Base-by-base conservation (phyloP, 495 filamentous ascomycete species). In the Trichoderma reesei region DNA sequence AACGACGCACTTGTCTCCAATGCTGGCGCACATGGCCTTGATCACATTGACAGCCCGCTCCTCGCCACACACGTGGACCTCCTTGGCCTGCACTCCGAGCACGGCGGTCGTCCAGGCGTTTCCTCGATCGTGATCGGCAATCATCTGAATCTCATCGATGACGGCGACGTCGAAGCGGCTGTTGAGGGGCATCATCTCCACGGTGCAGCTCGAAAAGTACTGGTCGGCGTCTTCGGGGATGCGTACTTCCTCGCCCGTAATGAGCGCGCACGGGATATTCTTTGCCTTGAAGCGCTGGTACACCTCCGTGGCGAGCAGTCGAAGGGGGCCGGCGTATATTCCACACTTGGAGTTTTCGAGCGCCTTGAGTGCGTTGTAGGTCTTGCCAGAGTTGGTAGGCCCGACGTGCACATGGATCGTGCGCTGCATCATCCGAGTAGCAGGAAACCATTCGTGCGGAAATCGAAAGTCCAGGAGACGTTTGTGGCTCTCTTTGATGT, bases 81-180 rank as follows among this genome's bases (percentile, higher is more conserved):
- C 95, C 65, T 85, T 86, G 4, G 90, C 94, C 72, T 86, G 85
- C 5, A 94, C 74, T 33, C 94, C 95, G 18, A 99, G 80, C 10
- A 97, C 81, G 36, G 94, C 94, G 71, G 92, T 87, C 6, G 94
- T 96, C 95, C 95, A 99, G 38, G 93, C 95, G 91, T 91, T 97
- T 2, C 95, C 95, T 60, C 95, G 88, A 1, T 88, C 81, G 2
- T 72, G 60, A 69, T 90, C 85, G 20, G 86, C 88, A 64, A 98
- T 92, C 94, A 97, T 97, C 72, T 99, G 95, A 64, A 98, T 98
- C 76, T 98, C 93, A 70, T 98, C 93, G 63, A 99, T 90, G 67
- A 99, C 93, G 9, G 90, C 92, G 62, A 98, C 94, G 59, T 98
- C 93, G 37, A 92, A 85, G 4, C 69, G 66, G 14, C 69, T 70